Conservation (phyloP, 352 stramenopile genomes). For the Globisporangium cystogenes region DNA sequence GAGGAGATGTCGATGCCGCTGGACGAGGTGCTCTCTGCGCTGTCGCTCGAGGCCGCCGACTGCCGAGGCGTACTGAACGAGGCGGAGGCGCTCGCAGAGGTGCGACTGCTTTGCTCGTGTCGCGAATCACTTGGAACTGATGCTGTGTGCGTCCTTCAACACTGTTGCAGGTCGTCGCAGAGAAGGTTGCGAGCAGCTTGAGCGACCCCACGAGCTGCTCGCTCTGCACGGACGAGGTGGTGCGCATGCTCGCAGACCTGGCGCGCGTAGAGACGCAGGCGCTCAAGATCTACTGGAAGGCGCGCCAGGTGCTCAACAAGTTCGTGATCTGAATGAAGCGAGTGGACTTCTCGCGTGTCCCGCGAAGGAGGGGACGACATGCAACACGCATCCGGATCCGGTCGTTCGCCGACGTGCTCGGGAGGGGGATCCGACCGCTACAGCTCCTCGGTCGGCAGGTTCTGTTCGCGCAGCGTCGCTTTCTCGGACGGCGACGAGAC, state of each 20-base stretch:
- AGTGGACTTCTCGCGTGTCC: neutral
- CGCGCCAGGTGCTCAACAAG: conserved; percentile 31
- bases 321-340: conserved; percentile 23
- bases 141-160: neutral
- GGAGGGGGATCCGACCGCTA: conserved; percentile 5
- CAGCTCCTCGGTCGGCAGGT: conserved; percentile 58
- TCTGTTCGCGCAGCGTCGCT: conserved; percentile 48
- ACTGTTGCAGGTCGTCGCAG: conserved; percentile 22
- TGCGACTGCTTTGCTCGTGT: conserved; percentile 1
- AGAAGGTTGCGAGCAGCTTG: conserved; percentile 24
- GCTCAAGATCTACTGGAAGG: conserved; percentile 53
- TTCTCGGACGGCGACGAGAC: conserved; percentile 69
- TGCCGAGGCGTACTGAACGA: conserved; percentile 5
- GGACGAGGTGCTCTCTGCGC: conserved; percentile 11
- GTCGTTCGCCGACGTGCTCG: neutral
- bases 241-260: conserved; percentile 33
- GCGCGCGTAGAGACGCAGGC: conserved; percentile 34
- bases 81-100: conserved; percentile 6
- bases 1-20: conserved; percentile 16
- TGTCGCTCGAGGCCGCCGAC: conserved; percentile 13
- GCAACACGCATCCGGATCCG: neutral
- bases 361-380: neutral
- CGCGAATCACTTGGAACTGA: neutral
- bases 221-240: conserved; percentile 41
- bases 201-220: conserved; percentile 18